Conservation (phyloP, 1,139 yeast species). For the Suhomyces anneliseae region DNA sequence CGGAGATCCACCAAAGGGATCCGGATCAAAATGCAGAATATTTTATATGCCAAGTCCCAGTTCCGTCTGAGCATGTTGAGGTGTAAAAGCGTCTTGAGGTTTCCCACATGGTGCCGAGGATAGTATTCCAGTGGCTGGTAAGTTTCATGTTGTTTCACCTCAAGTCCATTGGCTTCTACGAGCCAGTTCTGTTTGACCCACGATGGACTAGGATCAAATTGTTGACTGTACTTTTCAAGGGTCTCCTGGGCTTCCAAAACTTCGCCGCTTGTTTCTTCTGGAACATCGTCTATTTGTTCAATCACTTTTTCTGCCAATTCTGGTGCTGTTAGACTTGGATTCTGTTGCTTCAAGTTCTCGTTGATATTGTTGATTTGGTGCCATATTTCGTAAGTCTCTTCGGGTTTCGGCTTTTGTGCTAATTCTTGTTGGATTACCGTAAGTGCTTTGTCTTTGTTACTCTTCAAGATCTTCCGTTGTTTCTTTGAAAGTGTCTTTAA, state of each 20-base stretch:
- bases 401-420: constrained; percentile 23
- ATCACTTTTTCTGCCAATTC: constrained; percentile 7
- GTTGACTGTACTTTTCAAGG: constrained; percentile 16
- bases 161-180: constrained; percentile 31
- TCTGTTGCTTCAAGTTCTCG: constrained; percentile 9
- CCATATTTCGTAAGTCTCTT: constrained; percentile 44
- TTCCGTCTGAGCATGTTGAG: constrained; percentile 42
- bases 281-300: constrained; percentile 6
- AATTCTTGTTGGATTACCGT: constrained; percentile 15
- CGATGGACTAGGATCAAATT: constrained; percentile 23
- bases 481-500: constrained; percentile 6
- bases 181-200: constrained; percentile 26
- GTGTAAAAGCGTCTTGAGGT: constrained; percentile 36
- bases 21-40: constrained; percentile 51
- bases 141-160: constrained; percentile 25
- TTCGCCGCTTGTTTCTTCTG: constrained; percentile 14
- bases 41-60: constrained; percentile 56
- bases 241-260: constrained; percentile 11
- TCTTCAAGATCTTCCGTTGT: constrained; percentile 1
- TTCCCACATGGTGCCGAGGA: constrained; percentile 29
- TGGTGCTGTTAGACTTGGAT: not conserved
- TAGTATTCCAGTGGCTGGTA: constrained; percentile 8
- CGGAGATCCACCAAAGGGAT: constrained; percentile 51
- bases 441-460: constrained; percentile 9
- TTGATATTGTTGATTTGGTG: constrained; percentile 22